Conservation (phyloP, 495 filamentous ascomycete species). For the Aspergillus carlsbadensis region DNA sequence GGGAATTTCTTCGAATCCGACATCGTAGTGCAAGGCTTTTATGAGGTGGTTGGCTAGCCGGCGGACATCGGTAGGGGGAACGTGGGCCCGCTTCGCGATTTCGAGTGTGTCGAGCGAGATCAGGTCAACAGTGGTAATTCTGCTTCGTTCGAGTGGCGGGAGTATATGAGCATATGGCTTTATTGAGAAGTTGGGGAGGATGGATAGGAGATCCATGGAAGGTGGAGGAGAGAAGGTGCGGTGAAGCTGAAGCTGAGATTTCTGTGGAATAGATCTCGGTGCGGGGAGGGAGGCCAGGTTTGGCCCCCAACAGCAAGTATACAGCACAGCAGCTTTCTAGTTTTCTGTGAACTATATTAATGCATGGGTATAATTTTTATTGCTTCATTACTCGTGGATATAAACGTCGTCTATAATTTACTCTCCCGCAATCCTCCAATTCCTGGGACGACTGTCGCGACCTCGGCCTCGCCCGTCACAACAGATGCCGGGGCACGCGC, state of each 20-base stretch:
- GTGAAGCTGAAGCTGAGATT: neutral
- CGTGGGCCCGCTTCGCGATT: conserved; percentile 80
- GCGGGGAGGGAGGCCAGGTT: neutral
- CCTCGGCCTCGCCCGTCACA: neutral
- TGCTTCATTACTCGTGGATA: neutral
- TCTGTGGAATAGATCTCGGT: neutral
- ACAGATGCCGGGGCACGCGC: neutral
- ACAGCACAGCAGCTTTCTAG: no score
- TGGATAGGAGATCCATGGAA: conserved; percentile 75
- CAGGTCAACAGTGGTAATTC: conserved; percentile 78
- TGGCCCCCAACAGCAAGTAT: neutral
- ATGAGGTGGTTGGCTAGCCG: conserved; percentile 65
- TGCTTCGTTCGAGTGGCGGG: conserved; percentile 71
- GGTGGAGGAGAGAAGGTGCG: neutral
- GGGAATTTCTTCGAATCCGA: conserved; percentile 46
- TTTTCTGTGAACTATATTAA: no score
- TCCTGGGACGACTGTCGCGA: neutral
- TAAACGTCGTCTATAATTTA: neutral
- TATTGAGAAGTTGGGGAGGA: conserved; percentile 77
- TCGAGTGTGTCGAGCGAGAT: conserved; percentile 80
- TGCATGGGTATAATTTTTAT: neutral
- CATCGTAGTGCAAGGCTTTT: conserved; percentile 61
- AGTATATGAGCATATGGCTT: conserved; percentile 70
- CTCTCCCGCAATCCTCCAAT: neutral
- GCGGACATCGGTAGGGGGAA: conserved; percentile 76